Conservation (phyloP, 441 rosid genomes). For the Aquilaria agallochum region DNA sequence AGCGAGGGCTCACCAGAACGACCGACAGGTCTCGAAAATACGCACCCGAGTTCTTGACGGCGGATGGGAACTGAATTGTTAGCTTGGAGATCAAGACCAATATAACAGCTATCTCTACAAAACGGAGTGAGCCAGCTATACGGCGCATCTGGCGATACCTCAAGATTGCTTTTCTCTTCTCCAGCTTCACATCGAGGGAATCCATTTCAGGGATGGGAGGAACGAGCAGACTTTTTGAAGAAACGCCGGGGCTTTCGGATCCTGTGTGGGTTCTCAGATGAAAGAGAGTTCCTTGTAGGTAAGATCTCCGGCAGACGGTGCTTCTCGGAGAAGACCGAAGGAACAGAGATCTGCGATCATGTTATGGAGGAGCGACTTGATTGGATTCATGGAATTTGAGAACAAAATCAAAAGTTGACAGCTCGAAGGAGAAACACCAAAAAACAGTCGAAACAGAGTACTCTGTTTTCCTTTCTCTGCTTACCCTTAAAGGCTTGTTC, state of each 20-base stretch:
- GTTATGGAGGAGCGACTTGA: conserved; percentile 9
- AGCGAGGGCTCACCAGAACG: conserved; percentile 52
- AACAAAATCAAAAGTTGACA: too few relatives aligned
- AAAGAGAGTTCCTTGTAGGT: conserved; percentile 25
- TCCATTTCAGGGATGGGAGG: conserved; percentile 37
- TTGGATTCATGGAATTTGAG: conserved; percentile 20
- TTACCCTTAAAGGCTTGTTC: conserved; percentile 4
- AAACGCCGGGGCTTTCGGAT: background rate
- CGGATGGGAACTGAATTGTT: conserved; percentile 39
- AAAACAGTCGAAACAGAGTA: conserved; percentile 27
- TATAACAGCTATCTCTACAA: conserved; percentile 49
- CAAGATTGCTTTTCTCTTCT: conserved; percentile 50
- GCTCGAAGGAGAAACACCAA: background rate
- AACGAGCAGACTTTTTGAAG: background rate
- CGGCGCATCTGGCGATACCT: conserved; percentile 37
- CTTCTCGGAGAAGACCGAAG: conserved; percentile 29
- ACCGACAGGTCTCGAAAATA: conserved; percentile 46
- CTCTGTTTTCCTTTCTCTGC: conserved; percentile 7
- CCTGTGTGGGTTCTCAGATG: conserved; percentile 24
- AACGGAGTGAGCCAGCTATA: conserved; percentile 51
- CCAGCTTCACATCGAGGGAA: conserved; percentile 38
- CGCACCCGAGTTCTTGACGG: conserved; percentile 54
- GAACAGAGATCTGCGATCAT: conserved; percentile 7
- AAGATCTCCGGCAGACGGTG: conserved; percentile 24
- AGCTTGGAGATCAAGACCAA: conserved; percentile 56